These are phyloP conservation scores for Rhodocollybia butyracea DNA, from an alignment of 768 basidiomycete genomes.

Conservation along the genomic window DNA sequence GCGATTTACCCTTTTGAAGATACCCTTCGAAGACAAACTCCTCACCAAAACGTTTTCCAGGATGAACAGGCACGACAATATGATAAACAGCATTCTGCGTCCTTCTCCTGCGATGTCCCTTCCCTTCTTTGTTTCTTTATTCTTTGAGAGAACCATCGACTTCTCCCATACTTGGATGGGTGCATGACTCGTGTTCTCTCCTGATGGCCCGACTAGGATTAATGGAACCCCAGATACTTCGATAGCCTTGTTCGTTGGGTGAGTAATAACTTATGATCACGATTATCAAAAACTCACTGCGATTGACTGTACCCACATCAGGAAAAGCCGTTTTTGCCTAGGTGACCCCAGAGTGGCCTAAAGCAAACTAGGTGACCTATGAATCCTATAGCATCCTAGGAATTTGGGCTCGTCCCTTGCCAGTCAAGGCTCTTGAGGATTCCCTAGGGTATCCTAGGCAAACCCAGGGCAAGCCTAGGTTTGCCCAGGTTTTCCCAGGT, in stretches of 20 bases:
- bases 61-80: background rate
- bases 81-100: background rate
- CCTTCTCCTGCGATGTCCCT: background rate
- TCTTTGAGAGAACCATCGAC: background rate
- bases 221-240: background rate
- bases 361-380: too few relatives aligned
- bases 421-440: too few relatives aligned
- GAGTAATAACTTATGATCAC: background rate
- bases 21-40: too few relatives aligned
- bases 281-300: background rate
- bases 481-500: too few relatives aligned
- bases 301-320: background rate
- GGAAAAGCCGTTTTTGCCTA: too few relatives aligned
- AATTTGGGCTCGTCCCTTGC: too few relatives aligned
- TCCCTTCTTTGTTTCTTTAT: background rate
- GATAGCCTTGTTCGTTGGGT: background rate
- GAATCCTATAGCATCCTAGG: too few relatives aligned
- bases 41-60: background rate
- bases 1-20: too few relatives aligned
- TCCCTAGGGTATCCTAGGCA: too few relatives aligned
- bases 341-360: too few relatives aligned
- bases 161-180: background rate
- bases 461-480: too few relatives aligned
- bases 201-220: background rate
- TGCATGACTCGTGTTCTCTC: background rate